Conservation (phyloP, 1,284 basidiomycete species). For the Moesziomyces antarcticus region DNA sequence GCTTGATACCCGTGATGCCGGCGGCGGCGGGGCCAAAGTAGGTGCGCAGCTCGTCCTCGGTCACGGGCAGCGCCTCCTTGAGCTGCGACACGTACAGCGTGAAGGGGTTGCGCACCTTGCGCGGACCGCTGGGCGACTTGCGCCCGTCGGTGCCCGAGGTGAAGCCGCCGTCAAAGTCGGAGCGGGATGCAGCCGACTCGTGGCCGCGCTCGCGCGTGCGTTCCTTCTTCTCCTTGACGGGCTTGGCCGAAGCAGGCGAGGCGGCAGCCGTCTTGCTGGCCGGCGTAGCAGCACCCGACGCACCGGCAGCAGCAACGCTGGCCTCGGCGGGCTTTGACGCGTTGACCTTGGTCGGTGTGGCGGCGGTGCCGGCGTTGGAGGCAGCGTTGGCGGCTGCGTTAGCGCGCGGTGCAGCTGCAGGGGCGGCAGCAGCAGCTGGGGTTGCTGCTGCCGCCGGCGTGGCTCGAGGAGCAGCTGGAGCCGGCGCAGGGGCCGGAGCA, state of each 20-base stretch:
- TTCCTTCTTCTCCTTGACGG: constrained; percentile 40
- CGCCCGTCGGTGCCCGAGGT: constrained; percentile 38
- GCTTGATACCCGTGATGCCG: constrained; percentile 47
- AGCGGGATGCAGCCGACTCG: constrained; percentile 43
- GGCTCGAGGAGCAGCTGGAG: constrained; percentile 10
- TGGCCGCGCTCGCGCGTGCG: constrained; percentile 31
- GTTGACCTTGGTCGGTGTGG: constrained; percentile 1
- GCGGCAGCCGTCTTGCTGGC: constrained; percentile 4
- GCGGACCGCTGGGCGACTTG: constrained; percentile 25
- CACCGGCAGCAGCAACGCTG: constrained; percentile 13
- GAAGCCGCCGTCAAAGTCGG: constrained; percentile 41
- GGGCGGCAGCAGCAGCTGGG: constrained; percentile 4
- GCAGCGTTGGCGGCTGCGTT: constrained; percentile 1
- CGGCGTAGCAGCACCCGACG: neutral
- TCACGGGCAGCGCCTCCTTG: constrained; percentile 54
- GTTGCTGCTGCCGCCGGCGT: constrained; percentile 8
- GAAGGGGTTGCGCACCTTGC: constrained; percentile 35
- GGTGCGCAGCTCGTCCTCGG: constrained; percentile 48
- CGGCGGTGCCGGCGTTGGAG: too few relatives aligned
- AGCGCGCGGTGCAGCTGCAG: neutral
- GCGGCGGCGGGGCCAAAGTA: constrained; percentile 59
- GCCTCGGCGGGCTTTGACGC: constrained; percentile 6
- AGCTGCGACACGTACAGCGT: constrained; percentile 57
- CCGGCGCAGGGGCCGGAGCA: constrained; percentile 8
- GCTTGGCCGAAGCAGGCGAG: constrained; percentile 20